A percentile compares a stretch with the other conserved stretches of the same genome.
phyloP scores from a whole-genome alignment of 352 stramenopile genomes.

The Phytopythium ostracodes region DNA sequence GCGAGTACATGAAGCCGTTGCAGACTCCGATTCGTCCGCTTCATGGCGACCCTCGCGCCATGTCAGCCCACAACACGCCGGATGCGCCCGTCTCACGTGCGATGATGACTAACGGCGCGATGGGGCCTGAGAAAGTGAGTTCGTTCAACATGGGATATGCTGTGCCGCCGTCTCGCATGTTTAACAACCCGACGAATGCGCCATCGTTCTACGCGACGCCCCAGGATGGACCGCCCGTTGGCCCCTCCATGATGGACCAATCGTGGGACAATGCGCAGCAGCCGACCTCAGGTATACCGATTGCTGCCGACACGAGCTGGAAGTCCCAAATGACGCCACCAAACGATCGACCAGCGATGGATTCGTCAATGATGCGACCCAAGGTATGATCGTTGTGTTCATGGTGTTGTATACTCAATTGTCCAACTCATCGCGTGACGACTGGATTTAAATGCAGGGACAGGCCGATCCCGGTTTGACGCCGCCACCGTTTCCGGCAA shows the following conservation, averaged over 20 bases:
- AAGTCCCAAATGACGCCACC: slow-evolving; percentile 16
- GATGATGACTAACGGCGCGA: background rate
- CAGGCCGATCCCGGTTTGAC: slow-evolving; percentile 41
- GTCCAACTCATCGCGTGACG: background rate
- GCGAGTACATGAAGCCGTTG: slow-evolving; percentile 54
- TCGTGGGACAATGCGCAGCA: slow-evolving; percentile 22
- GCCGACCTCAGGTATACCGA: background rate
- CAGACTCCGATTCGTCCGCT: slow-evolving; percentile 76
- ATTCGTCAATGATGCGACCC: background rate
- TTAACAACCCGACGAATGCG: slow-evolving; percentile 46
- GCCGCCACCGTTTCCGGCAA: slow-evolving; percentile 52
- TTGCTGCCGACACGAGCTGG: slow-evolving; percentile 19
- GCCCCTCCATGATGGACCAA: slow-evolving; percentile 27
- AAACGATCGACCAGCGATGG: background rate
- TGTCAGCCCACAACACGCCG: slow-evolving; percentile 8
- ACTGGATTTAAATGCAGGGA: background rate
- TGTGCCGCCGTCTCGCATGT: slow-evolving; percentile 52
- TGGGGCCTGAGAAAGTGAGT: background rate
- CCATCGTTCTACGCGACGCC: slow-evolving; percentile 57
- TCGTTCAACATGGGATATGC: slow-evolving; percentile 12
- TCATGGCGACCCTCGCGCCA: slow-evolving; percentile 51
- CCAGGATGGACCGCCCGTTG: slow-evolving; percentile 36
- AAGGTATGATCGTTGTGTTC: background rate
- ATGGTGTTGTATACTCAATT: background rate
- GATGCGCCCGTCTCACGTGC: background rate